Evolutionary conservation across 202 grass and related monocot genomes (phyloP).

Genomic region (Zoysia matrella): DNA sequence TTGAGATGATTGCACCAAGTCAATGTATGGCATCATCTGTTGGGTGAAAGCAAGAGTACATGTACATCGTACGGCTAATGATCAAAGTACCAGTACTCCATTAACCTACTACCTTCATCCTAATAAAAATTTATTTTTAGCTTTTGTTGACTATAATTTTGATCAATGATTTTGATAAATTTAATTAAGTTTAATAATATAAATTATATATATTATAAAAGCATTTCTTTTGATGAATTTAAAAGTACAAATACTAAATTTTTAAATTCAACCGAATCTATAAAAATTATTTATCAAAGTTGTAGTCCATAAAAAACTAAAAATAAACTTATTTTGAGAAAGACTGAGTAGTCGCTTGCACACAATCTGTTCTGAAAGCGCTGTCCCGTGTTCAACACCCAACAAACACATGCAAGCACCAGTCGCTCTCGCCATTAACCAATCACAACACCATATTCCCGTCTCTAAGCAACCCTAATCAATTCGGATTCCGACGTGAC

Average conservation of each 20-base stretch:
- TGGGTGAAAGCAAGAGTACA: background rate
- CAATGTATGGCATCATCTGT: background rate
- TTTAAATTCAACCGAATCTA: too few relatives aligned
- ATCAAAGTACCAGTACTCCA: background rate
- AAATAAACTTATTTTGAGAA: too few relatives aligned
- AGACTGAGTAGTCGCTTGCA: background rate
- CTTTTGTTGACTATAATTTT: too few relatives aligned
- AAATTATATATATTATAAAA: too few relatives aligned
- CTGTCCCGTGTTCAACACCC: background rate
- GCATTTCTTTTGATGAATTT: too few relatives aligned
- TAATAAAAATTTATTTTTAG: too few relatives aligned
- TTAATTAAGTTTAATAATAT: too few relatives aligned
- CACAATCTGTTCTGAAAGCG: constrained; percentile 13
- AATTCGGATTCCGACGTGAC: background rate
- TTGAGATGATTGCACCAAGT: background rate
- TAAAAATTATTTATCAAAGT: too few relatives aligned
- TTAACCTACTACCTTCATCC: too few relatives aligned
- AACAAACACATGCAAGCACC: background rate
- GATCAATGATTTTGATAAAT: too few relatives aligned
- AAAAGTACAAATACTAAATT: too few relatives aligned
- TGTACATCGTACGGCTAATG: background rate
- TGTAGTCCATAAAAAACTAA: too few relatives aligned
- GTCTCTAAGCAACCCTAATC: background rate
- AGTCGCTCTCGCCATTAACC: background rate
- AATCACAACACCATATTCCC: background rate